Evolutionary conservation across 441 rosid genomes (phyloP).

Genomic region (Lepidium campestre): DNA sequence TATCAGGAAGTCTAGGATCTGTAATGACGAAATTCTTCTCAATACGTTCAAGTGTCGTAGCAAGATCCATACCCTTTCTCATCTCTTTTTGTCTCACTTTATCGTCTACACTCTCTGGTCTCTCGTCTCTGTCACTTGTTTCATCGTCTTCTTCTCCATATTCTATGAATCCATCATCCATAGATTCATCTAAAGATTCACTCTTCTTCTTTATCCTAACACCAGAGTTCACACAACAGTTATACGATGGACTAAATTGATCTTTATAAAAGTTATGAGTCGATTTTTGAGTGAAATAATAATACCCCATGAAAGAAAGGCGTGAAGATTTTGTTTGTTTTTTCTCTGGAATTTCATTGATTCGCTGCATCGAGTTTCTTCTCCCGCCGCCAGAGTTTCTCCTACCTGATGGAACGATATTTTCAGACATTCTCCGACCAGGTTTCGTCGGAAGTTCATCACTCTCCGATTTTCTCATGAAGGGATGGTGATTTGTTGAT

Average conservation of each 20-base stretch:
- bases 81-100: conserved; percentile 85
- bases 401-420: conserved; percentile 42
- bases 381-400: conserved; percentile 37
- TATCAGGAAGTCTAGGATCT: conserved; percentile 96
- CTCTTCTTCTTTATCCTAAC: conserved; percentile 55
- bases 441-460: conserved; percentile 36
- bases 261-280: not conserved
- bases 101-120: conserved; percentile 71
- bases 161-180: conserved; percentile 31
- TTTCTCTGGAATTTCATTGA: conserved; percentile 71
- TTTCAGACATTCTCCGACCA: conserved; percentile 57
- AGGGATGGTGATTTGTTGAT: conserved; percentile 45
- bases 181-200: conserved; percentile 35
- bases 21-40: conserved; percentile 98
- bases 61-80: conserved; percentile 98
- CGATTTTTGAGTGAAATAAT: not conserved
- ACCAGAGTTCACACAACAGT: not conserved
- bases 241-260: not conserved
- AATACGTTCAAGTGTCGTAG: conserved; percentile 97
- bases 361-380: conserved; percentile 68
- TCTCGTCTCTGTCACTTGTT: conserved; percentile 48
- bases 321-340: conserved; percentile 59
- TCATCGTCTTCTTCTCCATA: conserved; percentile 37
- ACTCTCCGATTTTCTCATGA: conserved; percentile 48
- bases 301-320: conserved; percentile 74